Conservation (phyloP, 306 rosid genomes). For the Datisca glomerata region DNA sequence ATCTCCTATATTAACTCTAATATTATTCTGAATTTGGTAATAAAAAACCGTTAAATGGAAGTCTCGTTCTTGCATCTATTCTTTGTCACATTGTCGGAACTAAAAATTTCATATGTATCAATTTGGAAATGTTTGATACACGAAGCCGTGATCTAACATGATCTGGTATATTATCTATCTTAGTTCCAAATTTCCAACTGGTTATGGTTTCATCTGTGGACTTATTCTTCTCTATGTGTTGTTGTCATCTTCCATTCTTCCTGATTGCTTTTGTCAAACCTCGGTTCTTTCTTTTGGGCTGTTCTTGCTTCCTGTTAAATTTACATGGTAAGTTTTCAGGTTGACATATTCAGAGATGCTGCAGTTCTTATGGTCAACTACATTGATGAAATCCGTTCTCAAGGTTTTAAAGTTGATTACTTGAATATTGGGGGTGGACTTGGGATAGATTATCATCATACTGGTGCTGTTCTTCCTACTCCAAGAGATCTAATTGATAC, state of each 20-base stretch:
- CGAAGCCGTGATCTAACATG: no score
- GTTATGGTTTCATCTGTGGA: background rate
- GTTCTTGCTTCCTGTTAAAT: background rate
- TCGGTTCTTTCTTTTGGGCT: background rate
- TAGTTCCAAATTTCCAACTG: no score
- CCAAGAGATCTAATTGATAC: constrained; percentile 89
- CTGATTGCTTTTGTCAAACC: background rate
- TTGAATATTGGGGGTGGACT: constrained; percentile 94
- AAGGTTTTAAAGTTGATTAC: constrained; percentile 81
- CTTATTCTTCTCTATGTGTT: background rate
- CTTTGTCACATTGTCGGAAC: no score
- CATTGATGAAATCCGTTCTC: constrained; percentile 75
- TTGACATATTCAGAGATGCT: constrained; percentile 88
- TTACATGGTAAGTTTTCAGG: constrained; percentile 31
- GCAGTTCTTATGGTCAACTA: constrained; percentile 82
- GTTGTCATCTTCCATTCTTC: background rate
- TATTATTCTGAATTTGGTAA: no score
- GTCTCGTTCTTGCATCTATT: no score
- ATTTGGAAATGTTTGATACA: no score
- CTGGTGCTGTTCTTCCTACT: constrained; percentile 73
- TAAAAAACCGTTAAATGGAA: no score
- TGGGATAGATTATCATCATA: constrained; percentile 84
- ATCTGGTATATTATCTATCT: no score
- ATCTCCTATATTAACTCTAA: no score
- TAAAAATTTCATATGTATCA: no score